A percentile compares a stretch with the other conserved stretches of the same genome.
Conservation (phyloP, 805 yeast species). For the Saturnispora saitoi region DNA sequence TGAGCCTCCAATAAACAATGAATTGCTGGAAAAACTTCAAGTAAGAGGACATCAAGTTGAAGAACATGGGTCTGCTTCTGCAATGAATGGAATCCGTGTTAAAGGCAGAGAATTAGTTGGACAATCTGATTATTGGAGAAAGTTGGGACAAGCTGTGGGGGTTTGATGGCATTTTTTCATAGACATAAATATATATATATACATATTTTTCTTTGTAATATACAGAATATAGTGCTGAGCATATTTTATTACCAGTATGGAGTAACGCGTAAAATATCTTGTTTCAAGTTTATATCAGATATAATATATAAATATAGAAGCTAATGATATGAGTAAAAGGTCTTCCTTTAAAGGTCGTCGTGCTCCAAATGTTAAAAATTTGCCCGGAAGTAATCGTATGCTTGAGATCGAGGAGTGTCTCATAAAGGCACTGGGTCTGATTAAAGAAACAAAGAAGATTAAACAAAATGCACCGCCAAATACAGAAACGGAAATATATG, state of each 20-base stretch:
- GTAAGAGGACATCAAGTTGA: constrained; percentile 43
- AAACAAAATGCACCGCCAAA: background rate
- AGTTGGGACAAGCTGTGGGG: constrained; percentile 66
- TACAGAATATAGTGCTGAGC: background rate
- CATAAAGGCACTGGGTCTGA: background rate
- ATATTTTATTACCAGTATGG: background rate
- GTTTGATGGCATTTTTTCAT: constrained; percentile 32
- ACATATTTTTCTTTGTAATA: background rate
- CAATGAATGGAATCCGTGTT: constrained; percentile 46
- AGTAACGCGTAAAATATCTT: background rate
- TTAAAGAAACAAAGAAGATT: background rate
- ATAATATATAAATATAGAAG: background rate
- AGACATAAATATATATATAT: too few species aligned
- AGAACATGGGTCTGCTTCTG: constrained; percentile 39
- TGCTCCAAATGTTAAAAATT: background rate
- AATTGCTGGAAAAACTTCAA: constrained; percentile 30
- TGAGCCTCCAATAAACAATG: constrained; percentile 44
- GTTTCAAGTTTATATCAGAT: background rate
- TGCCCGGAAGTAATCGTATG: background rate
- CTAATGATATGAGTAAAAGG: background rate
- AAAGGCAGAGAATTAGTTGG: constrained; percentile 46
- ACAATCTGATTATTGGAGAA: constrained; percentile 87
- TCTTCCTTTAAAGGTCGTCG: background rate
- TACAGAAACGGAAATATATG: background rate
- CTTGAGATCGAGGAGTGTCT: background rate